Base-by-base conservation (phyloP, 495 filamentous ascomycete genomes). In the Saxophila tyrrhenica region DNA sequence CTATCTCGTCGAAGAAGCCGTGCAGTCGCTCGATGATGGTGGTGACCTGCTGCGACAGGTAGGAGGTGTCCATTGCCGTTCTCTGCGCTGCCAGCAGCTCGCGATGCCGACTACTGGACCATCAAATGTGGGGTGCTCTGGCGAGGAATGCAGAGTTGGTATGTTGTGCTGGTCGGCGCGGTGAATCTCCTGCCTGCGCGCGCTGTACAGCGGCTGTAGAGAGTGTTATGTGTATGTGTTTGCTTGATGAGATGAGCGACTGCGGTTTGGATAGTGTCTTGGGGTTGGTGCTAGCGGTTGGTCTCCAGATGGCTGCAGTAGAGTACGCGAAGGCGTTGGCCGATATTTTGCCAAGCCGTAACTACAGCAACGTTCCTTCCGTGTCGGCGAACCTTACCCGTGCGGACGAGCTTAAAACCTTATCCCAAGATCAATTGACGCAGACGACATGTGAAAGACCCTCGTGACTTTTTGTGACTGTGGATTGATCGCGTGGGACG, bases 1-100 rank as follows among this genome's bases (percentile, higher is more conserved):
- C 92, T 61, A 99, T 96, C 59, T 97, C 91, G 69, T 97, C 92
- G 63, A 94, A 99, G 47, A 96, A 77, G 42, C 84, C 85, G 71
- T 96, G 90, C 44, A 99, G 76, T 70, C 94, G 86, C 65, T 78
- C 77, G 61, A 95, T 85, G 64, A 94, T 96, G 60, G 80, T 89
- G 61, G 87, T 87, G 68, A 96, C 87, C 78, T 96, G 90, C 64
- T 90, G 87, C 62, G 87, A 84, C 67, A 96, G 73, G 65, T 94
- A 91, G 66, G 84, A 84, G 47, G 89, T 87, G 70, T 96, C 88
- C 90, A 95, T 96, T 43, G 42, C 48, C 51, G 1, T 48, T 16
- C 51, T 7, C 13, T 48, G 23, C 49, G 48, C 51, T 52, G 52
- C 48, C 52, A 55, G 51, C 57, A 52, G 52, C 57, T 45, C 24